A percentile compares a stretch with the other conserved stretches of the same genome.
Evolutionary conservation across 768 basidiomycete species (phyloP).

Genomic region (Pleurotus sapidus): DNA sequence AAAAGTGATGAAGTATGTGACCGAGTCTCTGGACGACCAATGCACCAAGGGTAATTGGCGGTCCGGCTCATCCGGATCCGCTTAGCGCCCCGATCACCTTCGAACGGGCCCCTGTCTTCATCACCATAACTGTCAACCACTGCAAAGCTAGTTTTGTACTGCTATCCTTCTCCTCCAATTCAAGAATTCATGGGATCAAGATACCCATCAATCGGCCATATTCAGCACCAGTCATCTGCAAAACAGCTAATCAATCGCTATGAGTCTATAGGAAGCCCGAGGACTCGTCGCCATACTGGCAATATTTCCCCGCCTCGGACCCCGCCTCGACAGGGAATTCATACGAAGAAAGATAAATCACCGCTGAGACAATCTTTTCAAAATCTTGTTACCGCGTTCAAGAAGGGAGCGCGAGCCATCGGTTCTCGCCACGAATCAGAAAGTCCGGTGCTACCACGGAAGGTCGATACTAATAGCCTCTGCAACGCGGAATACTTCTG

Average conservation of each 20-base stretch:
- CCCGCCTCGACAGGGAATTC: conserved; percentile 4
- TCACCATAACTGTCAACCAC: too few species aligned
- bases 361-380: conserved; percentile 63
- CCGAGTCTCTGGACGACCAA: too few species aligned
- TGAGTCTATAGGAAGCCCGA: conserved; percentile 37
- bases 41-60: too few species aligned
- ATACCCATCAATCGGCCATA: neutral
- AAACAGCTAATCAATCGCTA: conserved; percentile 53
- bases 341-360: conserved; percentile 43
- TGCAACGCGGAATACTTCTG: conserved; percentile 9
- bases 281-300: conserved; percentile 7
- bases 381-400: conserved; percentile 61
- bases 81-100: too few species aligned
- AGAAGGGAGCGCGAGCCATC: conserved; percentile 33
- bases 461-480: conserved; percentile 14
- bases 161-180: too few species aligned
- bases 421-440: conserved; percentile 20
- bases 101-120: too few species aligned
- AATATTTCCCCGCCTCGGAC: conserved; percentile 6
- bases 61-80: too few species aligned
- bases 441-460: neutral
- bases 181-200: neutral
- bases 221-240: conserved; percentile 30
- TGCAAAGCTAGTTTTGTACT: too few species aligned
- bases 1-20: too few species aligned